Conservation (phyloP, 2,329 filamentous ascomycete genomes). For the Venturia oleaginea region DNA sequence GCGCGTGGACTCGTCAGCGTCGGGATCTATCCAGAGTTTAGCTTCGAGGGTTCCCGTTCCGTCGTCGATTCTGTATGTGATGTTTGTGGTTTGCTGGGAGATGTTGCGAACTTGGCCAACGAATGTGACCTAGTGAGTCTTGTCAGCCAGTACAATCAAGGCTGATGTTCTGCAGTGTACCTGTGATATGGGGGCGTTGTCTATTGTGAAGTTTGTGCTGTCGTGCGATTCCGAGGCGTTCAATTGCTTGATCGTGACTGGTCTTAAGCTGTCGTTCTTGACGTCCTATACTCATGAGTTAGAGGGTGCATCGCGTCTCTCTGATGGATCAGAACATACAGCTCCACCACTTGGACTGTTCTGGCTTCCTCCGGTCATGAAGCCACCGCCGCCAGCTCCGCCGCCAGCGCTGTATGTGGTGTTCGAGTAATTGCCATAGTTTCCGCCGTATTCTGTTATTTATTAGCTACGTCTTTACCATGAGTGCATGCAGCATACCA, state of each 20-base stretch:
- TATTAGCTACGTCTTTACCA: not conserved
- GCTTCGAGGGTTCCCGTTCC: constrained; percentile 89
- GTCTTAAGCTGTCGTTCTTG: constrained; percentile 75
- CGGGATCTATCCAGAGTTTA: constrained; percentile 69
- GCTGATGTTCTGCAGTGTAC: constrained; percentile 23
- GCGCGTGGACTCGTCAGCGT: constrained; percentile 37
- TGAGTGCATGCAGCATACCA: not conserved
- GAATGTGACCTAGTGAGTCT: constrained; percentile 55
- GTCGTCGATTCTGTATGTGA: constrained; percentile 89
- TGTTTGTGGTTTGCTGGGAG: constrained; percentile 78
- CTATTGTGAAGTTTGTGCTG: constrained; percentile 72
- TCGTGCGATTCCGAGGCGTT: constrained; percentile 71
- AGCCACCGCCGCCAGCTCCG: constrained; percentile 49
- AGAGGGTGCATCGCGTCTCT: not conserved
- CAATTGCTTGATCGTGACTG: constrained; percentile 92
- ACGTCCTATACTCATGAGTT: not conserved
- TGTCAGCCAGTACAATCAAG: not conserved
- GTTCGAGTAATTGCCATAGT: constrained; percentile 41
- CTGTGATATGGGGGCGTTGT: constrained; percentile 60
- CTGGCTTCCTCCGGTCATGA: constrained; percentile 46
- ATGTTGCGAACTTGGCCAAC: constrained; percentile 86
- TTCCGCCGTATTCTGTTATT: constrained; percentile 5
- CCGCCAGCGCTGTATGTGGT: constrained; percentile 49
- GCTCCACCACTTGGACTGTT: constrained; percentile 31
- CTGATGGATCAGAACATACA: constrained; percentile 16